phyloP scores from a whole-genome alignment of 352 stramenopile species.

The Phytophthora melonis region DNA sequence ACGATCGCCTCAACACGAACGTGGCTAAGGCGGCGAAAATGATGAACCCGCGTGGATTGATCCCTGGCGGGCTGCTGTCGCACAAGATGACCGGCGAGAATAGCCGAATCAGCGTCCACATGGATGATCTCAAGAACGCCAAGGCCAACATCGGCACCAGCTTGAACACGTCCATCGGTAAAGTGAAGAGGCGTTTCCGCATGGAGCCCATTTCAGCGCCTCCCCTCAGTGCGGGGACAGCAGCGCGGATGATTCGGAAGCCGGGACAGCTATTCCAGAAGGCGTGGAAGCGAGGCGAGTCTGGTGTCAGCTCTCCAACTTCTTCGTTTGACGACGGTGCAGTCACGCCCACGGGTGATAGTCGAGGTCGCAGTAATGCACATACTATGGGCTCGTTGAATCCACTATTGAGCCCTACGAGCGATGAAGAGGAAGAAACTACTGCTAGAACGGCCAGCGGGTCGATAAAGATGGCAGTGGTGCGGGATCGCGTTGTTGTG shows the following conservation, averaged over 20 bases:
- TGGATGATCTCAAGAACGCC: conserved; percentile 81
- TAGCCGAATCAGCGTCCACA: conserved; percentile 41
- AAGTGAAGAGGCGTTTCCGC: conserved; percentile 77
- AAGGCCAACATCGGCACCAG: conserved; percentile 80
- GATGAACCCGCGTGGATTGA: conserved; percentile 56
- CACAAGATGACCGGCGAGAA: conserved; percentile 41
- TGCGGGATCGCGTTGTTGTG: conserved; percentile 62
- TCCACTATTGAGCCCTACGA: conserved; percentile 29
- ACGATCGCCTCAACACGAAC: conserved; percentile 59
- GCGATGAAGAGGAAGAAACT: conserved; percentile 30
- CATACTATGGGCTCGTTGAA: conserved; percentile 33
- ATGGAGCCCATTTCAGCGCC: conserved; percentile 49
- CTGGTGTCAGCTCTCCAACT: conserved; percentile 29
- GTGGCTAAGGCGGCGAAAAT: conserved; percentile 61
- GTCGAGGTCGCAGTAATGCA: conserved; percentile 23
- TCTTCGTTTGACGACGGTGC: conserved; percentile 40
- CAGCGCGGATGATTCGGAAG: conserved; percentile 78
- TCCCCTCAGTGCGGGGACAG: conserved; percentile 42
- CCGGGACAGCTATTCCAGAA: conserved; percentile 76
- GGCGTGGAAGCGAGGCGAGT: conserved; percentile 53
- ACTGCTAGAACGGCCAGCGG: conserved; percentile 13
- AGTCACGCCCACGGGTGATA: conserved; percentile 33
- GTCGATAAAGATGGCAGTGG: conserved; percentile 29
- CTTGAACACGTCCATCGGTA: conserved; percentile 74
- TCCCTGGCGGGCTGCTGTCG: conserved; percentile 47